Base-by-base conservation (phyloP, 2,329 filamentous ascomycete species). In the Rugonectria rugulosa region DNA sequence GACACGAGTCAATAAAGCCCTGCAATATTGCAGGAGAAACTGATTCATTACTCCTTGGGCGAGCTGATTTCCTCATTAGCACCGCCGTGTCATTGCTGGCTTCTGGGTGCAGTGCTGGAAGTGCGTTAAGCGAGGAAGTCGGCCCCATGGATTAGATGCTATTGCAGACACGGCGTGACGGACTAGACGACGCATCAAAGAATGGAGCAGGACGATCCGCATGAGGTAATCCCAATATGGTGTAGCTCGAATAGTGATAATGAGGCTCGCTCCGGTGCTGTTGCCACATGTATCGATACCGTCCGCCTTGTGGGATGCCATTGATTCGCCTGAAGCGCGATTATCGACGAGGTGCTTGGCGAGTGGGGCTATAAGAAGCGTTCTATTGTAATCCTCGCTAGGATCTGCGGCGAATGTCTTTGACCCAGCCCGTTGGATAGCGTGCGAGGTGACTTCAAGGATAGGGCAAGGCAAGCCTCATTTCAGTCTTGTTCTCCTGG, bases 401-500 rank as follows among this genome's bases (percentile, higher is more conserved):
- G 46, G 41, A 59, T 62, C 53, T 63, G 47, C 42, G 47, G 44
- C 38, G 44, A 51, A 61, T 50, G 60, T 34, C 31, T 63, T 42
- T 36, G 60, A 63, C 63, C 65, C 65, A 65, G 53, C 51, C 46
- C 56, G 62, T 51, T 66, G 65, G 65, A 50, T 67, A 68, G 63
- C 51, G 65, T 47, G 51, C 57, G 52, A 60, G 41, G 20, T 14
- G 41, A 32, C 56, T 66, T 66, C 57, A 65, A 54, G 64, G 57
- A 56, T 61, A 47, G 34, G 43, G 40, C 57, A 42, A 34, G 45
- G 46, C 46, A 63, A 59, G 57, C 57, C 47, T 67, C 63, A 66
- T 67, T 53, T 60, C 54, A 45, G 21, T 9, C 15, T 54, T 54
- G 50, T 59, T 49, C 45, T 38, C 53, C 26, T 45, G 6, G 43